Conservation (phyloP, 257 asterid species). For the Scutellaria galericulata region DNA sequence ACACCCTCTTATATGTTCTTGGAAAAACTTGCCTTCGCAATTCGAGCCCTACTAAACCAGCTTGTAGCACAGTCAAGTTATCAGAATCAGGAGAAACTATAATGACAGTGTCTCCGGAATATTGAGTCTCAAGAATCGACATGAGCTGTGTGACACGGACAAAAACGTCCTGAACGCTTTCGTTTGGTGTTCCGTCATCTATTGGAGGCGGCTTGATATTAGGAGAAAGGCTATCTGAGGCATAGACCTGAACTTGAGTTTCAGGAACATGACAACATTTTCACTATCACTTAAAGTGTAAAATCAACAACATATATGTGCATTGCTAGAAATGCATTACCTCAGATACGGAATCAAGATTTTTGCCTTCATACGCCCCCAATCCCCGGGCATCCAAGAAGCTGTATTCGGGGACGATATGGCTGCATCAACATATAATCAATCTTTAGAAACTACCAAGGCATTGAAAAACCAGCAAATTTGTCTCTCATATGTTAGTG, state of each 20-base stretch:
- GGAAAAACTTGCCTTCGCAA: conserved; percentile 65
- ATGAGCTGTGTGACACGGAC: conserved; percentile 94
- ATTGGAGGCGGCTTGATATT: conserved; percentile 84
- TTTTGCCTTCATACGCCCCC: conserved; percentile 93
- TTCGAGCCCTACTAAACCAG: conserved; percentile 85
- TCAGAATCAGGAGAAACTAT: conserved; percentile 94
- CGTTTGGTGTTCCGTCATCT: conserved; percentile 90
- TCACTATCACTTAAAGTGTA: not conserved
- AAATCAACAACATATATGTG: not conserved
- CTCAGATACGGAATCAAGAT: conserved; percentile 67
- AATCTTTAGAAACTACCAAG: not conserved
- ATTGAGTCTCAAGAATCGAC: conserved; percentile 95
- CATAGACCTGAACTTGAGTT: conserved; percentile 63
- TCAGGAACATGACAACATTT: conserved; percentile 21
- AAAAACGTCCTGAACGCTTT: conserved; percentile 86
- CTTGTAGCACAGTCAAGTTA: conserved; percentile 78
- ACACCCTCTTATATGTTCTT: not conserved
- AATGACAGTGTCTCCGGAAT: conserved; percentile 72
- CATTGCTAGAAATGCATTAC: conserved; percentile 41
- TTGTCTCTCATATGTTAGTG: not conserved
- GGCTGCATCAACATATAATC: conserved; percentile 48
- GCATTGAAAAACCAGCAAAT: conserved; percentile 17
- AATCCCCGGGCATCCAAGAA: conserved; percentile 98
- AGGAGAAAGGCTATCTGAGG: conserved; percentile 75
- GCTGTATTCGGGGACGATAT: conserved; percentile 89